These are phyloP conservation scores for Ophiocordyceps sinensis DNA, from an alignment of 2,329 filamentous ascomycete genomes.

Conservation along the genomic window DNA sequence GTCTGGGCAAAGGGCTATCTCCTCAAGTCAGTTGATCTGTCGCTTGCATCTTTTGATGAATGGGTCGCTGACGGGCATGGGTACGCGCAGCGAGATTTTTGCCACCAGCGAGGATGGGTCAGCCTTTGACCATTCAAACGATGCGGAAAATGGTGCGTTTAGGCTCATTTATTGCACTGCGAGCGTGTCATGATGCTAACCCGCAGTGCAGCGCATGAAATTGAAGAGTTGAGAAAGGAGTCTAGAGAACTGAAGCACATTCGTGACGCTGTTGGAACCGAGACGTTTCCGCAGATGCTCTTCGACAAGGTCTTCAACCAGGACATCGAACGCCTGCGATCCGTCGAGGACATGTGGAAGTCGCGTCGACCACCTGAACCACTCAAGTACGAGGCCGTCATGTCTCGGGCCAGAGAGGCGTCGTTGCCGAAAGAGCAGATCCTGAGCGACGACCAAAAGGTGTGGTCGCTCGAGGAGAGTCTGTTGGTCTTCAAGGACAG, in stretches of 20 bases:
- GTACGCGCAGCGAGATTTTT: constrained; percentile 53
- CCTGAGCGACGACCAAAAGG: constrained; percentile 52
- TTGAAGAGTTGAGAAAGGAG: constrained; percentile 75
- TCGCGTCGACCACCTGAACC: constrained; percentile 58
- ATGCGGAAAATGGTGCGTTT: constrained; percentile 58
- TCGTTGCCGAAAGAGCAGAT: constrained; percentile 39
- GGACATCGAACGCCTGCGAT: constrained; percentile 68
- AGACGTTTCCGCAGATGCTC: constrained; percentile 62
- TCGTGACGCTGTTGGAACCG: constrained; percentile 62
- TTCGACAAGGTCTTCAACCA: constrained; percentile 88
- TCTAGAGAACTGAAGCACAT: constrained; percentile 73
- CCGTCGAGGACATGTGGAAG: constrained; percentile 97
- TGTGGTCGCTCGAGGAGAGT: constrained; percentile 76
- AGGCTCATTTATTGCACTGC: too few relatives aligned
- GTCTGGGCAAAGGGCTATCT: constrained; percentile 98
- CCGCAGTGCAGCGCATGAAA: constrained; percentile 47
- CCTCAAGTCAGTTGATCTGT: constrained; percentile 43
- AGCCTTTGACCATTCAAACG: constrained; percentile 63
- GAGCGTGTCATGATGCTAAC: background rate
- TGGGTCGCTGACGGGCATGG: background rate
- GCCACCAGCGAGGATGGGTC: constrained; percentile 80
- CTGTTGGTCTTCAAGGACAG: constrained; percentile 78
- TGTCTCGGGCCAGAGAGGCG: constrained; percentile 32
- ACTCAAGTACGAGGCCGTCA: constrained; percentile 52
- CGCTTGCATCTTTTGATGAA: background rate